These are phyloP conservation scores for Neurospora sp. DNA, from an alignment of 495 filamentous ascomycete species.

Conservation along the genomic window DNA sequence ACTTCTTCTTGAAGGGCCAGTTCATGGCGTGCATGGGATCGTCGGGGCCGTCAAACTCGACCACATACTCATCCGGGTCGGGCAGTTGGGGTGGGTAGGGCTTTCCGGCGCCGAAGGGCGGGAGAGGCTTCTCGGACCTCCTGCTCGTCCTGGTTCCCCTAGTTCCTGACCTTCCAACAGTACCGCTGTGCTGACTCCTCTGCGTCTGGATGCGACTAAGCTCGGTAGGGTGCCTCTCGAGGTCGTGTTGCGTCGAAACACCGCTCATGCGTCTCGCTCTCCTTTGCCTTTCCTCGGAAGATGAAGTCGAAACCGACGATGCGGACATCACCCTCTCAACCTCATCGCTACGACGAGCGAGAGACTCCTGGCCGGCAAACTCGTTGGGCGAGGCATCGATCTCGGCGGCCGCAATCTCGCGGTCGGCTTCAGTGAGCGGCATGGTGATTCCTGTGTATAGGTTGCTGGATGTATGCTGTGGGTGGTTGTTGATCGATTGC, in stretches of 20 bases:
- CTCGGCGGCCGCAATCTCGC: conserved; percentile 42
- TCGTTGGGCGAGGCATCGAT: conserved; percentile 21
- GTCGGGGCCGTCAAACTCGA: conserved; percentile 72
- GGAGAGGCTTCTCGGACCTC: conserved; percentile 46
- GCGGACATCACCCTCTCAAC: conserved; percentile 41
- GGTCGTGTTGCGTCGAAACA: conserved; percentile 52
- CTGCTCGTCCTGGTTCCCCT: conserved; percentile 34
- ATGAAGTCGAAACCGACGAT: conserved; percentile 39
- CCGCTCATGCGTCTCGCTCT: conserved; percentile 38
- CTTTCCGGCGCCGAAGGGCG: conserved; percentile 61
- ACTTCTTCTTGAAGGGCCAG: conserved; percentile 73
- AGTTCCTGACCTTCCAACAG: conserved; percentile 47
- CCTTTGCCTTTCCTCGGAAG: conserved; percentile 20
- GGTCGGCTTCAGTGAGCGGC: conserved; percentile 43
- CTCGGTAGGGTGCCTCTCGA: conserved; percentile 67
- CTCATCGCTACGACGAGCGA: conserved; percentile 28
- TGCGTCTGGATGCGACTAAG: conserved; percentile 69
- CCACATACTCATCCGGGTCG: conserved; percentile 71
- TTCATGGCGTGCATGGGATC: conserved; percentile 79
- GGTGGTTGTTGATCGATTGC: neutral
- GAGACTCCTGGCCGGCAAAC: conserved; percentile 12
- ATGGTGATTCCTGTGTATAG: conserved; percentile 5
- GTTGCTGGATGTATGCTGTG: neutral
- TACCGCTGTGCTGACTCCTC: conserved; percentile 62
- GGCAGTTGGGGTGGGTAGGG: conserved; percentile 66